A percentile compares a stretch with the other conserved stretches of the same genome.
These are phyloP conservation scores for Aegilops longissima DNA, from an alignment of 176 grass and related monocot genomes.

Conservation along the genomic window DNA sequence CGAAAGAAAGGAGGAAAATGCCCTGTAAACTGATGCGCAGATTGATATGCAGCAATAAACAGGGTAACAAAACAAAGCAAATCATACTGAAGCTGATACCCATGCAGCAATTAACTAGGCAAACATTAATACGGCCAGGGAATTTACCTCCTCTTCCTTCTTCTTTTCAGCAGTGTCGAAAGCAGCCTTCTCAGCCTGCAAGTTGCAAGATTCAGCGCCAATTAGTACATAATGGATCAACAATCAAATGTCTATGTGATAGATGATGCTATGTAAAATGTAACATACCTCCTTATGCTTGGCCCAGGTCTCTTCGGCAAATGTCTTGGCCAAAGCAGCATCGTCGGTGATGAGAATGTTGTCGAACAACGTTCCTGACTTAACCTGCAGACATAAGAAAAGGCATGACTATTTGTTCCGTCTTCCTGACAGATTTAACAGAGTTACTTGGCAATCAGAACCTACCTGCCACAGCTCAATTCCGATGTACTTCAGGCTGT, in stretches of 20 bases:
- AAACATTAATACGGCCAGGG: background rate
- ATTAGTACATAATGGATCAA: conserved; percentile 6
- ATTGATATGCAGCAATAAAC: background rate
- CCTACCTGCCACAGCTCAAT: conserved; percentile 77
- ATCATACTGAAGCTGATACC: background rate
- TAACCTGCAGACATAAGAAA: conserved; percentile 56
- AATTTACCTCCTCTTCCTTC: conserved; percentile 76
- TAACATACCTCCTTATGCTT: conserved; percentile 72
- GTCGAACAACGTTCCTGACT: conserved; percentile 89
- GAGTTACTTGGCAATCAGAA: background rate
- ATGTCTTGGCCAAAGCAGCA: conserved; percentile 70
- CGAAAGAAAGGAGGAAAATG: background rate
- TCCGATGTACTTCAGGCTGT: conserved; percentile 83
- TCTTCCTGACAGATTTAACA: background rate
- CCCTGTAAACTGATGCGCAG: background rate
- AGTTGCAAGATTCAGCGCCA: background rate
- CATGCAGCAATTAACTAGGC: background rate
- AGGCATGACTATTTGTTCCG: background rate
- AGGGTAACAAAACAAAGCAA: background rate
- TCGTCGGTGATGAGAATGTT: conserved; percentile 84
- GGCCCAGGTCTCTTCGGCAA: conserved; percentile 83
- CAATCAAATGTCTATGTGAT: background rate
- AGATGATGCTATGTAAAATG: background rate
- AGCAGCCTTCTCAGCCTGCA: conserved; percentile 88
- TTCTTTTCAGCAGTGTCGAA: conserved; percentile 95